phyloP scores from a whole-genome alignment of 2,329 filamentous ascomycete species.

The Sordariomycetes sp. region DNA sequence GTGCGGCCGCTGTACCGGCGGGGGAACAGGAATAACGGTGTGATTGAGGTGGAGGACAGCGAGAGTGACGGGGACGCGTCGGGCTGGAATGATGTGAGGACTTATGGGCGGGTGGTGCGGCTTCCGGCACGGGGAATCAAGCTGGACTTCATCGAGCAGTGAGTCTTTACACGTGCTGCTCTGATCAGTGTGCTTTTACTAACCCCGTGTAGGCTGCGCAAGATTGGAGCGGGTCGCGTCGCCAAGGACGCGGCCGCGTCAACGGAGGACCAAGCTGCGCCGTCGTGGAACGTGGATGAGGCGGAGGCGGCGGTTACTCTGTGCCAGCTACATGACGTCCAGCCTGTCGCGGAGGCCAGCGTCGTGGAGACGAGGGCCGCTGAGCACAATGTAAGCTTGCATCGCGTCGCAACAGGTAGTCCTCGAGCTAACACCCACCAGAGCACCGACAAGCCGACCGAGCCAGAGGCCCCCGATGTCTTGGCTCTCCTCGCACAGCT shows the following conservation, averaged over 20 bases:
- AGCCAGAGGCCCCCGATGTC: not conserved
- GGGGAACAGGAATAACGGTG: conserved; percentile 57
- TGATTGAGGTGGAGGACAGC: conserved; percentile 56
- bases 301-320: conserved; percentile 1
- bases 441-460: not conserved
- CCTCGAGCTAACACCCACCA: not conserved
- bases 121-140: conserved; percentile 52
- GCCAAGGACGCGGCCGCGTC: not conserved
- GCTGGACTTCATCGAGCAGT: conserved; percentile 59
- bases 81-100: conserved; percentile 42
- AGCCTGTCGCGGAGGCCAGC: not conserved
- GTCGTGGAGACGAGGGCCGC: too few relatives aligned
- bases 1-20: conserved; percentile 43
- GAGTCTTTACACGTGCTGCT: conserved; percentile 21
- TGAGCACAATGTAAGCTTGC: not conserved
- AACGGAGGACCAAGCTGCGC: not conserved
- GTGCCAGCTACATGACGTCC: not conserved
- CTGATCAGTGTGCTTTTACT: too few relatives aligned
- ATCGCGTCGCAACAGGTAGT: too few relatives aligned
- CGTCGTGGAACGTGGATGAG: not conserved
- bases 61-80: conserved; percentile 40
- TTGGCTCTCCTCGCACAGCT: not conserved
- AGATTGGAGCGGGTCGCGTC: conserved; percentile 2
- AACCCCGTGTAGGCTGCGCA: not conserved
- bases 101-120: conserved; percentile 52